Evolutionary conservation across 2,329 filamentous ascomycete species (phyloP), one percentile per base, ranked within the genome.

Genomic region (Pestalotiopsis sp.): DNA sequence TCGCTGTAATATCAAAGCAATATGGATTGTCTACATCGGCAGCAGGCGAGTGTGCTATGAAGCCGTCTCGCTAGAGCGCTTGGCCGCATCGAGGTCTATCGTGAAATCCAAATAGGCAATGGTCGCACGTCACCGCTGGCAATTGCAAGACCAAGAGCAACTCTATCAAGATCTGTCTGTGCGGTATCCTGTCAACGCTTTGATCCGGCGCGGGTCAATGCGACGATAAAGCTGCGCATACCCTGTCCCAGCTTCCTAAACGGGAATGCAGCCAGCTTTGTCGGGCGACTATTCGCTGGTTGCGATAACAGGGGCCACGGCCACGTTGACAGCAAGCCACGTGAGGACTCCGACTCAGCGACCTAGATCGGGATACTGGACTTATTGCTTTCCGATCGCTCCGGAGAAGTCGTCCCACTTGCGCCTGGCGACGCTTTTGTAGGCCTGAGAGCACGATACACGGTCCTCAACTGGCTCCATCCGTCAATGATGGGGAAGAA

Each of bases 401-500:
- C 45, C 45, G 45, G 45, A 52, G 45, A 52, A 52, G 45, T 52
- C 45, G 45, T 52, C 17, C 45, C 45, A 52, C 45, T 52, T n/a
- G 45, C 20, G 17, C 9, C 20, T 52, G 45, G 45, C 45, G 57
- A 7, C 12, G 23, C 27, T 14, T 59, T 36, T 14, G 57, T 14
- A 12, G 57, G 27, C 57, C 20, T 64, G 36, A 67, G 66, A 20
- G 58, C 79, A 80, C 79, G 69, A 52, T 71, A 70, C 13, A 74
- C 70, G 1, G 66, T 61, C 3, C 23, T 27, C 12, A 81, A 76
- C 63, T 80, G 80, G 20, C 68, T 68, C 13, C 82, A 80, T 0
- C 85, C 85, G 69, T 87, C 84, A 5, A 86, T 74, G 2, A 87
- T 78, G 0, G 85, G 86, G 68, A 83, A 87, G 61, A 87, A 83